Conservation (phyloP, 768 basidiomycete species). For the Amanita rimosa region DNA sequence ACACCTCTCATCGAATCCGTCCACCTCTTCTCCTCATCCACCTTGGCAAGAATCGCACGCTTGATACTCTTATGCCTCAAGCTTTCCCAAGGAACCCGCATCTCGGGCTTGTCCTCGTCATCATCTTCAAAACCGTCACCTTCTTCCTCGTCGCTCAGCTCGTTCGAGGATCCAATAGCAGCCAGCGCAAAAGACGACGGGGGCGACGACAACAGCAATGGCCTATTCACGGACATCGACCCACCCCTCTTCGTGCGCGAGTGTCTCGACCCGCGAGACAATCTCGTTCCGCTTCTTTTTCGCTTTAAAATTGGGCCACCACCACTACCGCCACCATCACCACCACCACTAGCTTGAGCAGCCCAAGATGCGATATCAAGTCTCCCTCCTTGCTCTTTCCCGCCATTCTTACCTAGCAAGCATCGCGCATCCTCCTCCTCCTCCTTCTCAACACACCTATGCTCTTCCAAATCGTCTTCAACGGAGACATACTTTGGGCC, state of each 20-base stretch:
- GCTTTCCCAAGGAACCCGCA: conserved; percentile 27
- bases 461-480: conserved; percentile 6
- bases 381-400: no score
- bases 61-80: conserved; percentile 41
- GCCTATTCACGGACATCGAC: no score
- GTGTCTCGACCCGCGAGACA: no score
- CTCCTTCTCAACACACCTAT: neutral
- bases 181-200: no score
- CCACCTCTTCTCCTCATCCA: conserved; percentile 22
- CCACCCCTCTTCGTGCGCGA: no score
- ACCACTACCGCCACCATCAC: no score
- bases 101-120: neutral
- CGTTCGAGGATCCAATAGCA: neutral
- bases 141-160: conserved; percentile 12
- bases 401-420: no score
- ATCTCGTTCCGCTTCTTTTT: no score
- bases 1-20: conserved; percentile 20
- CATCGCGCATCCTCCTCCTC: neutral
- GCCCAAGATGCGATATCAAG: no score
- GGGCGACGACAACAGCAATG: no score
- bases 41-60: conserved; percentile 34
- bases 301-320: no score
- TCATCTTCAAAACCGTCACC: neutral
- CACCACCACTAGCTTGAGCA: no score
- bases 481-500: conserved; percentile 12